Percentiles rank a stretch among this genome's conserved stretches.
Evolutionary conservation across 2,329 filamentous ascomycete genomes (phyloP).

Genomic region (Macrophomina tecta): DNA sequence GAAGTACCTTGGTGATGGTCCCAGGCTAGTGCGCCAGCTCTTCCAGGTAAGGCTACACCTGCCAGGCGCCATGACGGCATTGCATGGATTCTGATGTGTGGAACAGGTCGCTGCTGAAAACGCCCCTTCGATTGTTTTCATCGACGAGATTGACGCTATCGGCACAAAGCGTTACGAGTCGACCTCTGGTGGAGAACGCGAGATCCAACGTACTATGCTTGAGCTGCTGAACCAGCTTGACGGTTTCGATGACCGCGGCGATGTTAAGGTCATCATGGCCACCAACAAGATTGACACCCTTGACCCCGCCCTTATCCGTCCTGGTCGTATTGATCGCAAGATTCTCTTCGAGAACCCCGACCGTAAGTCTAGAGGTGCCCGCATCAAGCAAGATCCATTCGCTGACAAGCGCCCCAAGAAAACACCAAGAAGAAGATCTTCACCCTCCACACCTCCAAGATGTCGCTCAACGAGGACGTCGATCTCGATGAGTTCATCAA

Average conservation of each 20-base stretch:
- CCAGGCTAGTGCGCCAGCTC: conserved; percentile 90
- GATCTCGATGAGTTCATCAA: conserved; percentile 98
- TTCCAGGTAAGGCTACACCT: conserved; percentile 64
- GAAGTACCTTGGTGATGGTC: conserved; percentile 97
- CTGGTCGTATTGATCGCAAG: conserved; percentile 97
- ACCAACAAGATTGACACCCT: conserved; percentile 99
- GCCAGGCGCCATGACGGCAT: neutral
- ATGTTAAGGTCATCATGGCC: conserved; percentile 99
- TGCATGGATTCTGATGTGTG: neutral
- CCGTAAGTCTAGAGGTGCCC: conserved; percentile 52
- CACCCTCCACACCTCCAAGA: conserved; percentile 96
- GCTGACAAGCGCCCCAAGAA: conserved; percentile 72
- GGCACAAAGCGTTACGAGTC: conserved; percentile 99
- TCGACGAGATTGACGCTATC: conserved; percentile 98
- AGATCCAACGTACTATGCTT: conserved; percentile 98
- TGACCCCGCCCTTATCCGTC: conserved; percentile 93
- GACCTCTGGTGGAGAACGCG: conserved; percentile 93
- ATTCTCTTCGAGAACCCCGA: conserved; percentile 80
- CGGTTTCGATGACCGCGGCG: conserved; percentile 96
- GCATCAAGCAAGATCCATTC: neutral
- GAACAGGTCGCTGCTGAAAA: conserved; percentile 82
- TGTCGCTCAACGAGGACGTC: conserved; percentile 95
- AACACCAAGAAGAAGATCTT: conserved; percentile 99
- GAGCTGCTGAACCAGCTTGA: conserved; percentile 98
- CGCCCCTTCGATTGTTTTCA: conserved; percentile 96